phyloP scores from a whole-genome alignment of 164 flowering plant genomes.

The Piper longum region DNA sequence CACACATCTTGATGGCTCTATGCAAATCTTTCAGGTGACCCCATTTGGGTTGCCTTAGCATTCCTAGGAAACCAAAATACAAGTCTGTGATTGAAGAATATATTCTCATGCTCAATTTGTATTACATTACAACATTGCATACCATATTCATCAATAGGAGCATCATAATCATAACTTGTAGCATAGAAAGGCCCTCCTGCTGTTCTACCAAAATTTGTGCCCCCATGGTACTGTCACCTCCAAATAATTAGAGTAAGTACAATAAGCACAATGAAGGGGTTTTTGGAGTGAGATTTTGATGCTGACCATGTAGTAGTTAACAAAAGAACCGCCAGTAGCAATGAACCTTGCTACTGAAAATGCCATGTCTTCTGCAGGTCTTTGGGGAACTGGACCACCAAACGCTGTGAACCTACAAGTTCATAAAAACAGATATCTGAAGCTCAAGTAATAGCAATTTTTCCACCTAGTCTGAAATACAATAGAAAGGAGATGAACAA shows the following conservation, averaged over 20 bases:
- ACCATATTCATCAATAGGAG: constrained; percentile 82
- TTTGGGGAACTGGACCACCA: constrained; percentile 78
- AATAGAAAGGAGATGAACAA: constrained; percentile 8
- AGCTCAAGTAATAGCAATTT: not conserved
- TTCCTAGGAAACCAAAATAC: not conserved
- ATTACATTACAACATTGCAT: not conserved
- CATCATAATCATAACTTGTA: constrained; percentile 70
- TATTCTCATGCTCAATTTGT: not conserved
- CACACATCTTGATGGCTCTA: constrained; percentile 68
- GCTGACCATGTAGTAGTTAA: constrained; percentile 53
- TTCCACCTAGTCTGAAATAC: not conserved
- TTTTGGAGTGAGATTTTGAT: not conserved
- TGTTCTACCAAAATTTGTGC: constrained; percentile 66
- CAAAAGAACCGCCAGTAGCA: constrained; percentile 64
- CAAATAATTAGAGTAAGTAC: not conserved
- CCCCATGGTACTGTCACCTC: constrained; percentile 48
- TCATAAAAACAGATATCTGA: not conserved
- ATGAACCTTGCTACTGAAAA: constrained; percentile 67
- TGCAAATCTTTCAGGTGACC: constrained; percentile 80
- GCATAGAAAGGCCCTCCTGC: constrained; percentile 39
- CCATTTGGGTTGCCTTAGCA: constrained; percentile 7
- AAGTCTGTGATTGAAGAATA: not conserved
- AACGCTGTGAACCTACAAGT: constrained; percentile 52
- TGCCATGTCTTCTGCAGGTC: constrained; percentile 87
- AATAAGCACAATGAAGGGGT: constrained; percentile 16